Evolutionary conservation across 2,329 filamentous ascomycete genomes (phyloP), one percentile per base, ranked within the genome.

Genomic region (Colletotrichum falcatum): DNA sequence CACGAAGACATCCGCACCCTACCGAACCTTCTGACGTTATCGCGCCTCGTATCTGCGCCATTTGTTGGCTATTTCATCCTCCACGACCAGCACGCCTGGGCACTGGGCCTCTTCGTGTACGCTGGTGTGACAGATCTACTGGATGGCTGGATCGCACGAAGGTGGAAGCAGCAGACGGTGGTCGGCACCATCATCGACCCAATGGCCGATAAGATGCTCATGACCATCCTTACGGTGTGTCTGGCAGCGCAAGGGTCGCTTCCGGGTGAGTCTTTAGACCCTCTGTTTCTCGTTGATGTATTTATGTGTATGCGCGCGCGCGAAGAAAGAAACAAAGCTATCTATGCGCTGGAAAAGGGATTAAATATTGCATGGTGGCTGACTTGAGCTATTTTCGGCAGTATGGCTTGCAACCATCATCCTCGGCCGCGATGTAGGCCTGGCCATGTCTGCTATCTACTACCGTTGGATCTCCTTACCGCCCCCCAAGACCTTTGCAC

Each of bases 1-100:
- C 93, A 91, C 79, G 96, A 99, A 82, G 94, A 99, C 78, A 97
- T 99, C 78, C 98, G 97, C 84, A 99, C 94, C 44, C 78, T 99
- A n/a, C 96, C 96, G 49, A 99, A 99, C 79, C 86, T 97, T 72
- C 87, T 99, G 63, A 99, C 96, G 1, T 91, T 95, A 74, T 93
- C 94, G 2, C 92, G 96, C 3, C 89, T 99, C 48, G 79, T 93
- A 61, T 92, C 93, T 1, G 93, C 96, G 0, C 96, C 96, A 0
- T 85, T 92, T 37, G 90, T 98, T 56, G 96, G 95, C 66, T 98
- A 97, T 79, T 89, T 96, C 28, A 91, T 99, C 68, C 86, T 98
- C 3, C 89, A 97, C 75, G 92, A 96, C 78, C 88, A 94, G 53
- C 92, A 97, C 78, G 86, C 88, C 39, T 90, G 90, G 82, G 94